These are phyloP conservation scores for Fereydounia khargensis DNA, from an alignment of 1,284 basidiomycete genomes.

Conservation along the genomic window DNA sequence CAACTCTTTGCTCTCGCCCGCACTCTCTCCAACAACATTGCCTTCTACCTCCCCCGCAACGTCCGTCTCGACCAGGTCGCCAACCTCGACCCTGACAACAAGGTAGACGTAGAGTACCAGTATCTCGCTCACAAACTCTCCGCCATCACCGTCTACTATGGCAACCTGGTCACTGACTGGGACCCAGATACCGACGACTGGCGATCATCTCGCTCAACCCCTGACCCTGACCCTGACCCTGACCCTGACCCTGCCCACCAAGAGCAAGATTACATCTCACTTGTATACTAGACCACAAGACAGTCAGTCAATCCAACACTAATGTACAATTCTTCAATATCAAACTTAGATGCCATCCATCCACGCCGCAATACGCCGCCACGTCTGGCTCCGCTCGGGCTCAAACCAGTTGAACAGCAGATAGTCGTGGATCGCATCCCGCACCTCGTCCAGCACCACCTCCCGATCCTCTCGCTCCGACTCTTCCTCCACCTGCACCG, in stretches of 20 bases:
- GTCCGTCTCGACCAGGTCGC: slow-evolving; percentile 72
- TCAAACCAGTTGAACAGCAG: slow-evolving; percentile 52
- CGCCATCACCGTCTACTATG: slow-evolving; percentile 63
- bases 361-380: slow-evolving; percentile 45
- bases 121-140: slow-evolving; percentile 84
- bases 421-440: slow-evolving; percentile 48
- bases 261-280: too few species aligned
- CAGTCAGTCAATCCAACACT: neutral
- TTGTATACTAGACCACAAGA: neutral
- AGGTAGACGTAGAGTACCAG: slow-evolving; percentile 79
- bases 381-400: slow-evolving; percentile 37
- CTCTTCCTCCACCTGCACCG: neutral
- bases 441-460: slow-evolving; percentile 47
- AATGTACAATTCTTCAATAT: too few species aligned
- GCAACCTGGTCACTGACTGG: slow-evolving; percentile 55
- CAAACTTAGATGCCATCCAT: slow-evolving; percentile 11
- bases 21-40: slow-evolving; percentile 56
- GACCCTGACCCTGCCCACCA: too few species aligned
- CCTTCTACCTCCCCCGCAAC: slow-evolving; percentile 87
- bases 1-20: slow-evolving; percentile 66
- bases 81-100: slow-evolving; percentile 58
- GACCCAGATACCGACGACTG: slow-evolving; percentile 24
- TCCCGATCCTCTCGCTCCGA: slow-evolving; percentile 24
- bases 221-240: too few species aligned
- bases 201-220: too few species aligned